Percentiles rank a stretch among this genome's conserved stretches.
Conservation (phyloP, 2,329 filamentous ascomycete genomes). For the Botrytis cinerea region DNA sequence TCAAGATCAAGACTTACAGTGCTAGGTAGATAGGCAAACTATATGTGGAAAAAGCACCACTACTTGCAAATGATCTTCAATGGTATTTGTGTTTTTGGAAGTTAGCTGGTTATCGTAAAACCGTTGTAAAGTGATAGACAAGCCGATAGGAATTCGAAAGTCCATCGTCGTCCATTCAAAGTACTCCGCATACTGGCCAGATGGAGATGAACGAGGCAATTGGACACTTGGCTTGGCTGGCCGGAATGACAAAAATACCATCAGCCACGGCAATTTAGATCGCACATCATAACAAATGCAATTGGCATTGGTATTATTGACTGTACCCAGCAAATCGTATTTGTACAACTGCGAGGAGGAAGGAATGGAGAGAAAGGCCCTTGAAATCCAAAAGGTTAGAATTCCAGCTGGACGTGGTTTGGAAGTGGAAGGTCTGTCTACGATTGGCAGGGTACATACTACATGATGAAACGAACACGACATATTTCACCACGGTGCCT, state of each 20-base stretch:
- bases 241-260: neutral
- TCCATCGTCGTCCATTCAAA: neutral
- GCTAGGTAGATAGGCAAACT: neutral
- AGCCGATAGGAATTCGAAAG: neutral
- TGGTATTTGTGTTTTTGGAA: neutral
- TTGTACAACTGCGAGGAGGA: neutral
- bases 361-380: neutral
- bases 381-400: neutral
- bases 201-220: neutral
- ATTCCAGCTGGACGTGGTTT: neutral
- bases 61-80: neutral
- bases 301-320: neutral
- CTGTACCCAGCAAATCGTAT: neutral
- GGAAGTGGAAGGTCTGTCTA: neutral
- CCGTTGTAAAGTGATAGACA: neutral
- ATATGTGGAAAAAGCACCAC: neutral
- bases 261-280: neutral
- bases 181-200: too few relatives aligned
- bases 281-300: neutral
- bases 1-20: neutral
- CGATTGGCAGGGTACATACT: neutral
- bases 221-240: neutral
- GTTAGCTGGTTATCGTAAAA: too few relatives aligned
- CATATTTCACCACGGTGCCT: constrained; percentile 1
- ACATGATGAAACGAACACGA: neutral